These are phyloP conservation scores for Typha latifolia DNA, from an alignment of 176 grass and related monocot genomes.

Conservation along the genomic window DNA sequence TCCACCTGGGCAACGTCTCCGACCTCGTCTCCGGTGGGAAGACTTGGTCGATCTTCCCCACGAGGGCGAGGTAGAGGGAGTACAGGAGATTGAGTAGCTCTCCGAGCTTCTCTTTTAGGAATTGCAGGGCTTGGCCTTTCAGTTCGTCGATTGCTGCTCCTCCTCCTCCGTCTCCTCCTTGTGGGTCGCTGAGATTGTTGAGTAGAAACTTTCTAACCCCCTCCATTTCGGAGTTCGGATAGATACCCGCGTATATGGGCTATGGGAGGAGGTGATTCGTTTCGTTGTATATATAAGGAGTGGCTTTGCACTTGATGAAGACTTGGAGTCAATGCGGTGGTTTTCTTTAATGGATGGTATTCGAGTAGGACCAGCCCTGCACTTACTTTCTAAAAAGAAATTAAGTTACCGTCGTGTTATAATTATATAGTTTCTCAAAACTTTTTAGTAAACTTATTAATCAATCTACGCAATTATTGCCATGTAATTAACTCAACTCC, in stretches of 20 bases:
- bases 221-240: neutral
- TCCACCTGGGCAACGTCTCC: conserved; percentile 17
- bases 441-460: no score
- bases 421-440: no score
- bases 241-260: neutral
- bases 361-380: no score
- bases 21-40: conserved; percentile 22
- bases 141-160: neutral
- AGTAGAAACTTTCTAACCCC: neutral
- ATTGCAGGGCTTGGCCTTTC: neutral
- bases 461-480: no score
- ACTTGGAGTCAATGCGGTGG: no score
- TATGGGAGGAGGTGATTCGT: neutral
- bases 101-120: conserved; percentile 21
- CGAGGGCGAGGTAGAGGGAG: neutral
- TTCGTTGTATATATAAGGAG: neutral
- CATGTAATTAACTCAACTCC: no score
- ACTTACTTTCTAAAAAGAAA: no score
- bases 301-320: no score
- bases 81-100: conserved; percentile 7
- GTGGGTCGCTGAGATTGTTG: neutral
- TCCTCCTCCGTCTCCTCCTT: neutral
- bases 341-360: no score
- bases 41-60: conserved; percentile 17
- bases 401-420: no score